Conservation (phyloP, 148 eudicot genomes). For the Pharnaceum exiguum region DNA sequence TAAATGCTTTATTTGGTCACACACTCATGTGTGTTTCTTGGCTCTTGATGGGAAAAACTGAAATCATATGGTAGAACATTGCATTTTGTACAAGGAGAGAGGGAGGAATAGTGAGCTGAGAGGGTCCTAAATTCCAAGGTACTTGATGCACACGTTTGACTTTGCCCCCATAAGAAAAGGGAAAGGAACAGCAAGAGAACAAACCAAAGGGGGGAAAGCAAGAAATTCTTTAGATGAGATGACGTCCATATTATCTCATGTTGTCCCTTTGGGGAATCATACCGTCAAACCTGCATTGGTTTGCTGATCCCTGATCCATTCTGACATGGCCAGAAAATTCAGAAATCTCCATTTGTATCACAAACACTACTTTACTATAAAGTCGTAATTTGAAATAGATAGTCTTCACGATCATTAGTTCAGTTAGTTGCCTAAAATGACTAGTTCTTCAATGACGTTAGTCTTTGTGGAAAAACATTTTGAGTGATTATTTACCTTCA, state of each 20-base stretch:
- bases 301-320: conserved; percentile 3
- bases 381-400: neutral
- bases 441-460: no score
- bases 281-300: conserved; percentile 6
- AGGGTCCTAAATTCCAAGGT: conserved; percentile 15
- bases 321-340: conserved; percentile 19
- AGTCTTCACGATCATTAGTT: no score
- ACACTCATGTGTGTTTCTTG: conserved; percentile 16
- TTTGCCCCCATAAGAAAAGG: conserved; percentile 1
- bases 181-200: conserved; percentile 29
- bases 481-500: no score
- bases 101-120: neutral
- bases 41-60: neutral
- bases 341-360: conserved; percentile 9
- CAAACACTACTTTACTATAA: neutral
- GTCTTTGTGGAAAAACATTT: no score
- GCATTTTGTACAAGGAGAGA: no score
- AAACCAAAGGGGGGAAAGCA: conserved; percentile 1
- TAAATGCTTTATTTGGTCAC: conserved; percentile 29
- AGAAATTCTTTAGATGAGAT: neutral
- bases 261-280: conserved; percentile 12
- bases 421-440: no score
- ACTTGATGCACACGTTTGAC: conserved; percentile 32
- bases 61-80: neutral
- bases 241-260: neutral